Conservation (phyloP, 768 basidiomycete genomes). For the Podaxis sp. region DNA sequence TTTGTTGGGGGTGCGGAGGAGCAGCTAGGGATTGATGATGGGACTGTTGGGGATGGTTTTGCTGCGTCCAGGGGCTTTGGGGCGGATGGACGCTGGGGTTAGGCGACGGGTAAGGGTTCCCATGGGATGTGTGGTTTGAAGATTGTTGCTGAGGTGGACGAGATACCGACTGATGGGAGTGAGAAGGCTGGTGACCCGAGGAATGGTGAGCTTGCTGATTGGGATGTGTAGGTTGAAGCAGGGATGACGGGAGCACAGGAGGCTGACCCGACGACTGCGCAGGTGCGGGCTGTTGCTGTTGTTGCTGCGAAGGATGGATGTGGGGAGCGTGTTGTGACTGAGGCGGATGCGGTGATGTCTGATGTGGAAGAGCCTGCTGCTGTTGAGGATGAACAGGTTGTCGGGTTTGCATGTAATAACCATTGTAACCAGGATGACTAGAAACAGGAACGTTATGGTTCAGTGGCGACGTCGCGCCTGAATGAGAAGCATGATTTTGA, state of each 20-base stretch:
- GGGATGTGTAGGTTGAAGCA: slow-evolving; percentile 2
- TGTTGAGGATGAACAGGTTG: slow-evolving; percentile 8
- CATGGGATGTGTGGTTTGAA: slow-evolving; percentile 7
- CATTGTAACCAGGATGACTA: slow-evolving; percentile 5
- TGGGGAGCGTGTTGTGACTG: slow-evolving; percentile 28
- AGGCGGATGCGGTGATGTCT: slow-evolving; percentile 17
- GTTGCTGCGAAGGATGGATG: slow-evolving; percentile 28
- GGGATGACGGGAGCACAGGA: slow-evolving; percentile 5
- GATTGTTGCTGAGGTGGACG: slow-evolving; percentile 8
- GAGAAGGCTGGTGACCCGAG: slow-evolving; percentile 3
- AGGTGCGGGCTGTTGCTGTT: slow-evolving; percentile 4
- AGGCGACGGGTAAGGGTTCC: slow-evolving; percentile 10
- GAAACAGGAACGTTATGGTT: slow-evolving; percentile 9
- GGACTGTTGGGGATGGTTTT: slow-evolving; percentile 33
- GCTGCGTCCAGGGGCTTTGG: slow-evolving; percentile 8
- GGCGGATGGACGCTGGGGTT: slow-evolving; percentile 9
- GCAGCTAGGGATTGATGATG: slow-evolving; percentile 24
- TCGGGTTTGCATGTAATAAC: slow-evolving; percentile 8
- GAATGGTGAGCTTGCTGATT: slow-evolving; percentile 2
- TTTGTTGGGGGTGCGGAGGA: slow-evolving; percentile 20
- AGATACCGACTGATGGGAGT: not conserved
- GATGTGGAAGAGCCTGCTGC: slow-evolving; percentile 19
- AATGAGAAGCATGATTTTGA: slow-evolving; percentile 9
- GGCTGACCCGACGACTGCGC: not conserved
- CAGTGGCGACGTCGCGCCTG: slow-evolving; percentile 5